Evolutionary conservation across 2,329 filamentous ascomycete species (phyloP).

Genomic region (Aaosphaeria pasadenensis): DNA sequence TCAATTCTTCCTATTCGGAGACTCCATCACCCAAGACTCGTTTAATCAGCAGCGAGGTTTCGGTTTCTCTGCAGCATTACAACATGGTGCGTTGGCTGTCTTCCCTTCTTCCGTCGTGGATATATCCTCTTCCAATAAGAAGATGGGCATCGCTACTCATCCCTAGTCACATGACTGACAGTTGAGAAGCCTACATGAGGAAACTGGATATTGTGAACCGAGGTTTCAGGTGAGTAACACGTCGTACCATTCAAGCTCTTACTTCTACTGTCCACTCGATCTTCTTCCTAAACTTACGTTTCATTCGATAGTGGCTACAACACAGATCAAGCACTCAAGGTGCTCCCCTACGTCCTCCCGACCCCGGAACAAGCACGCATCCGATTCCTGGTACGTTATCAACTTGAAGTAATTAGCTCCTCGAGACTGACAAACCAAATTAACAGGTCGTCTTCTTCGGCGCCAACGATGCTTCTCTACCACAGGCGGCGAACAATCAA

Average conservation of each 20-base stretch:
- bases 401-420: neutral
- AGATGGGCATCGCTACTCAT: neutral
- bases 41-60: slow-evolving; percentile 64
- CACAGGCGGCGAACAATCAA: slow-evolving; percentile 60
- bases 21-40: slow-evolving; percentile 77
- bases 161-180: neutral
- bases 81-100: slow-evolving; percentile 56
- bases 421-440: neutral
- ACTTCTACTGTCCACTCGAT: neutral
- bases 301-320: slow-evolving; percentile 66
- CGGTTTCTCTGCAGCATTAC: slow-evolving; percentile 69
- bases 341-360: slow-evolving; percentile 70
- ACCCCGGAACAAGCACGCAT: slow-evolving; percentile 60
- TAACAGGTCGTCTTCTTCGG: slow-evolving; percentile 75
- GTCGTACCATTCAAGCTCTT: neutral
- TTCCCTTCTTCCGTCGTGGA: neutral
- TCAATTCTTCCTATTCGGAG: slow-evolving; percentile 73
- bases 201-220: slow-evolving; percentile 84
- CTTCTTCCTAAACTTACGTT: too few species aligned
- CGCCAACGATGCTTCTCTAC: slow-evolving; percentile 81
- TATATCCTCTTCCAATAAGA: neutral
- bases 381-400: slow-evolving; percentile 58
- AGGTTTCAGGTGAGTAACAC: slow-evolving; percentile 61
- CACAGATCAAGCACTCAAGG: slow-evolving; percentile 67
- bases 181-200: slow-evolving; percentile 66